Percentiles rank a stretch among this genome's conserved stretches.
Evolutionary conservation across 1,284 basidiomycete species (phyloP).

Genomic region (Leccinum subrobustum): DNA sequence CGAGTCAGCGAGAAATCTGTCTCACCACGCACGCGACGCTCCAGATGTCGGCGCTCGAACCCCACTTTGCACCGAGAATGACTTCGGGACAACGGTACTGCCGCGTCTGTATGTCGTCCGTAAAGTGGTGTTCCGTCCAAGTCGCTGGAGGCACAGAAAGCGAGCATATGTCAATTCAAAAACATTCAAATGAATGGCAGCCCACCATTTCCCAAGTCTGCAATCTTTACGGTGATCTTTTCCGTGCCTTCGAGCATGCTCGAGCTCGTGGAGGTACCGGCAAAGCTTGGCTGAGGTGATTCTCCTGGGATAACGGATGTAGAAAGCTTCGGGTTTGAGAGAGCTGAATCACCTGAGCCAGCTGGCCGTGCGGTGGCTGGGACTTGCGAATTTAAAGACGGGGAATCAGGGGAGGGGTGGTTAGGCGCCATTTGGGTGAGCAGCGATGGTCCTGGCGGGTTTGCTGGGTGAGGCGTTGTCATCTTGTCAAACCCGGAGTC

Average conservation of each 20-base stretch:
- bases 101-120: conserved; percentile 95
- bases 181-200: background rate
- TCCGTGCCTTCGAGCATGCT: conserved; percentile 48
- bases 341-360: conserved; percentile 32
- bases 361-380: conserved; percentile 20
- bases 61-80: conserved; percentile 94
- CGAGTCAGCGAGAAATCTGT: conserved; percentile 30
- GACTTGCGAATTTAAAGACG: conserved; percentile 24
- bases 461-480: conserved; percentile 38
- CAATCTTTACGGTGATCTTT: conserved; percentile 98
- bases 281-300: conserved; percentile 35
- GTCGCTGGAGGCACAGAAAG: conserved; percentile 46
- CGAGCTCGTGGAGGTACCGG: conserved; percentile 25
- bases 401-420: conserved; percentile 19
- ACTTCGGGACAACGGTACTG: conserved; percentile 98
- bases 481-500: conserved; percentile 56
- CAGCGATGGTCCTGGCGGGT: conserved; percentile 69
- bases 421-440: conserved; percentile 75
- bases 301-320: conserved; percentile 45
- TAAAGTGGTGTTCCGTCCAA: conserved; percentile 92
- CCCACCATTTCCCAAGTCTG: conserved; percentile 85
- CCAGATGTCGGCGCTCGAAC: conserved; percentile 94
- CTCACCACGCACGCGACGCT: conserved; percentile 88
- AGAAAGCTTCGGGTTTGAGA: conserved; percentile 29
- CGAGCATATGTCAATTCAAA: conserved; percentile 10